Conservation (phyloP, 768 basidiomycete species). For the Baorangia bicolor region DNA sequence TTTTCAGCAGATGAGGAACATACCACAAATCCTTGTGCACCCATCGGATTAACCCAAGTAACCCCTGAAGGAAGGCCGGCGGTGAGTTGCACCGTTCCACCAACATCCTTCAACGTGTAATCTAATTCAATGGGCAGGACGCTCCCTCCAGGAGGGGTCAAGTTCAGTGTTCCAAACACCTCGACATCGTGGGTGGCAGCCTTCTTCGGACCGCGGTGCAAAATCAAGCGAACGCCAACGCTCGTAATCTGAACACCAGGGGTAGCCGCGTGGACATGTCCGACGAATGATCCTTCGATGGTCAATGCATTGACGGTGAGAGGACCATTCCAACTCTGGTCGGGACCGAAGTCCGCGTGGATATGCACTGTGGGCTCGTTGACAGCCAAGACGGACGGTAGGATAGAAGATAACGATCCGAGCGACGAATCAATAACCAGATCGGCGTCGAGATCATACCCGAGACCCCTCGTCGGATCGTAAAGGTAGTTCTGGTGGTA, state of each 20-base stretch:
- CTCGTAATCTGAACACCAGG: constrained; percentile 1
- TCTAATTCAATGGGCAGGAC: constrained; percentile 1
- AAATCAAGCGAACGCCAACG: not conserved
- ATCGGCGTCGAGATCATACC: constrained; percentile 3
- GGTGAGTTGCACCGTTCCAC: not conserved
- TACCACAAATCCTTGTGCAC: constrained; percentile 4
- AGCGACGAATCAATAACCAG: not conserved
- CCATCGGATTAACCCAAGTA: constrained; percentile 2
- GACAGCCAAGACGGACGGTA: not conserved
- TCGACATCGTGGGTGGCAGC: not conserved
- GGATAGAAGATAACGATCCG: not conserved
- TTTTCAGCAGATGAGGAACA: not conserved
- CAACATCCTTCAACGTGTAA: not conserved
- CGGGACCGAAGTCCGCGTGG: not conserved
- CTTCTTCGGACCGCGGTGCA: not conserved
- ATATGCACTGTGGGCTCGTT: not conserved
- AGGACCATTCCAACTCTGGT: not conserved
- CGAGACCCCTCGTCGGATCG: not conserved
- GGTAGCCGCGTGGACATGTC: not conserved
- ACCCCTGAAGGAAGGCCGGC: constrained; percentile 1
- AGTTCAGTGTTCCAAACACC: not conserved
- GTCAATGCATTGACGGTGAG: not conserved
- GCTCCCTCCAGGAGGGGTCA: not conserved
- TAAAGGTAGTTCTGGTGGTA: constrained; percentile 8
- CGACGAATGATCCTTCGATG: not conserved